Percentiles rank a stretch among this genome's conserved stretches.
Conservation (phyloP, 495 filamentous ascomycete species). For the Penicillium fimorum region DNA sequence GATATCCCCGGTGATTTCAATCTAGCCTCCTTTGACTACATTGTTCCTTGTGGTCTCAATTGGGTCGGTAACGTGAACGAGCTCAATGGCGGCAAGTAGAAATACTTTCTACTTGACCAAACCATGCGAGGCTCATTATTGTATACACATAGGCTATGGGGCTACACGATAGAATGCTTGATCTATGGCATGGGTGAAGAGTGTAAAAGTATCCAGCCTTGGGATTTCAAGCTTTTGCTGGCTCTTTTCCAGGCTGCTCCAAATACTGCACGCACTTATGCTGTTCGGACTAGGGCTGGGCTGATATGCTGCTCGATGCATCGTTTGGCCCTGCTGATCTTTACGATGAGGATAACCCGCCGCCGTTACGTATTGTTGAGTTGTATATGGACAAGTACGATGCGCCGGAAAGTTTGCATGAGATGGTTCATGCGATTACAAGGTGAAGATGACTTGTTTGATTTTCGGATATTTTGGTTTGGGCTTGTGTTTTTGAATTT, state of each 20-base stretch:
- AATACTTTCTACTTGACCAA: not conserved
- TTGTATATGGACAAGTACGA: conserved; percentile 16
- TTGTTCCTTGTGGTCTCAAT: conserved; percentile 56
- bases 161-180: conserved; percentile 68
- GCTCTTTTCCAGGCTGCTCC: conserved; percentile 8
- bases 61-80: conserved; percentile 81
- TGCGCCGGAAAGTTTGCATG: conserved; percentile 4
- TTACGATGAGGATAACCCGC: conserved; percentile 2
- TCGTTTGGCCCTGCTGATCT: conserved; percentile 10
- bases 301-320: conserved; percentile 9
- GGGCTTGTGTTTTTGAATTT: not conserved
- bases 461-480: not conserved
- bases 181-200: conserved; percentile 65
- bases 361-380: conserved; percentile 15
- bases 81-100: conserved; percentile 60
- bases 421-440: not conserved
- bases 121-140: not conserved
- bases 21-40: conserved; percentile 62
- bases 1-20: conserved; percentile 76
- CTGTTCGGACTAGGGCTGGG: conserved; percentile 10
- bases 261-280: conserved; percentile 4
- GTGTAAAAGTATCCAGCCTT: conserved; percentile 69
- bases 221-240: conserved; percentile 35
- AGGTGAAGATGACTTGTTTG: not conserved
- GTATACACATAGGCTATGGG: conserved; percentile 49